Evolutionary conservation across 1,284 basidiomycete genomes (phyloP).

Genomic region (Moniliella sp.): DNA sequence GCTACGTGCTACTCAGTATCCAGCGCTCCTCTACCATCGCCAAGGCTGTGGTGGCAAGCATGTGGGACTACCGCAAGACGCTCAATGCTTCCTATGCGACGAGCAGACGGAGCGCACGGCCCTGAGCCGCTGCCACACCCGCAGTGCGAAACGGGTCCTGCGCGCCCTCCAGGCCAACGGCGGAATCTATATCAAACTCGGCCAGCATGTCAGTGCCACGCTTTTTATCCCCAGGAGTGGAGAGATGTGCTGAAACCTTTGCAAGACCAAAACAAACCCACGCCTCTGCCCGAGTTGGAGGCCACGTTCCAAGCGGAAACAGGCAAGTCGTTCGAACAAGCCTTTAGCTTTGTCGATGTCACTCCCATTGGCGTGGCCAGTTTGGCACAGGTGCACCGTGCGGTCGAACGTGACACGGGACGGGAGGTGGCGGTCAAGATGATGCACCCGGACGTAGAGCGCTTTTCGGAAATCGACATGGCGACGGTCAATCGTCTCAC

Average conservation of each 20-base stretch:
- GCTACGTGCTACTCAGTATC: slow-evolving; percentile 16
- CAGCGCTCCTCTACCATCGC: slow-evolving; percentile 24
- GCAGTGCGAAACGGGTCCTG: slow-evolving; percentile 24
- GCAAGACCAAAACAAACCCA: slow-evolving; percentile 33
- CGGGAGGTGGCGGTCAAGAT: slow-evolving; percentile 77
- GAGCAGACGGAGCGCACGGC: slow-evolving; percentile 12
- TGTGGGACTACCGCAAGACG: slow-evolving; percentile 29
- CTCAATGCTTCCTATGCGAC: slow-evolving; percentile 16
- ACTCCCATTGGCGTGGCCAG: slow-evolving; percentile 80
- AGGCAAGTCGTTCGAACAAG: slow-evolving; percentile 23
- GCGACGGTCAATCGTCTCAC: slow-evolving; percentile 39
- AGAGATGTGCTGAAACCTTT: slow-evolving; percentile 46
- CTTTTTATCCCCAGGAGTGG: slow-evolving; percentile 56
- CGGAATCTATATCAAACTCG: slow-evolving; percentile 72
- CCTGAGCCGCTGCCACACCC: slow-evolving; percentile 26
- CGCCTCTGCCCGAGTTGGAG: slow-evolving; percentile 27
- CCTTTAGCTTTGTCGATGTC: slow-evolving; percentile 53
- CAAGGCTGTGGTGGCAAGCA: slow-evolving; percentile 25
- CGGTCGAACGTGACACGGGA: slow-evolving; percentile 49
- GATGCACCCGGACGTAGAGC: slow-evolving; percentile 80
- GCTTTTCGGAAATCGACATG: slow-evolving; percentile 76
- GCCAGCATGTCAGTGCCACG: slow-evolving; percentile 42
- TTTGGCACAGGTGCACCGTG: slow-evolving; percentile 82
- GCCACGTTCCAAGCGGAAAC: slow-evolving; percentile 28
- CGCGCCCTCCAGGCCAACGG: slow-evolving; percentile 44